A percentile compares a stretch with the other conserved stretches of the same genome.
phyloP scores from a whole-genome alignment of 176 grass and related monocot species.

The Pontederia crassipes region DNA sequence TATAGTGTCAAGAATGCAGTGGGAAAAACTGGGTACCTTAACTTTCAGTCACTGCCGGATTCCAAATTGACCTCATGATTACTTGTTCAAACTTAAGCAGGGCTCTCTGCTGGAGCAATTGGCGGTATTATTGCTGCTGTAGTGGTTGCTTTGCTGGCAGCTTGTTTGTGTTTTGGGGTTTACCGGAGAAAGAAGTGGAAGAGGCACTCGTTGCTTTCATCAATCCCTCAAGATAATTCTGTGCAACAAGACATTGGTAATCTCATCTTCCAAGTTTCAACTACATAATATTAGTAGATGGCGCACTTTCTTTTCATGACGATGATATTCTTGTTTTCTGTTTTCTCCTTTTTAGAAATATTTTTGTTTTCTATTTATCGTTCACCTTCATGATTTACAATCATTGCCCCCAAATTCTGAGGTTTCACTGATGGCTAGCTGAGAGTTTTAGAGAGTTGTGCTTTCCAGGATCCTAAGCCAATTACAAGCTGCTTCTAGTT shows the following conservation, averaged over 20 bases:
- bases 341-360: no score
- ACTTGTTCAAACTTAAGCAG: neutral
- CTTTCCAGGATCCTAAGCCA: no score
- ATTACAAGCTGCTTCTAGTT: no score
- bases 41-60: conserved; percentile 1
- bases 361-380: no score
- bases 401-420: no score
- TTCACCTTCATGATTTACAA: no score
- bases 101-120: conserved; percentile 3
- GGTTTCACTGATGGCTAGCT: no score
- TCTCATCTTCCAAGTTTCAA: neutral
- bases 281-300: no score
- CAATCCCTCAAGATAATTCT: neutral
- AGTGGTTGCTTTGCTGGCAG: conserved; percentile 1
- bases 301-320: no score
- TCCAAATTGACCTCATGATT: conserved; percentile 10
- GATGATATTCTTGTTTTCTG: no score
- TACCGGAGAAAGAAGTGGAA: conserved; percentile 3
- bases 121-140: neutral
- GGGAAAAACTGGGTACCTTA: conserved; percentile 19
- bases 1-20: neutral
- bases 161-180: conserved; percentile 2
- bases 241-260: neutral
- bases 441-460: no score
- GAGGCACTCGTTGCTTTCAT: conserved; percentile 2